A percentile compares a stretch with the other conserved stretches of the same genome.
Evolutionary conservation across 1,139 yeast genomes (phyloP).

Genomic region (Protomyces lactucae-debilis): DNA sequence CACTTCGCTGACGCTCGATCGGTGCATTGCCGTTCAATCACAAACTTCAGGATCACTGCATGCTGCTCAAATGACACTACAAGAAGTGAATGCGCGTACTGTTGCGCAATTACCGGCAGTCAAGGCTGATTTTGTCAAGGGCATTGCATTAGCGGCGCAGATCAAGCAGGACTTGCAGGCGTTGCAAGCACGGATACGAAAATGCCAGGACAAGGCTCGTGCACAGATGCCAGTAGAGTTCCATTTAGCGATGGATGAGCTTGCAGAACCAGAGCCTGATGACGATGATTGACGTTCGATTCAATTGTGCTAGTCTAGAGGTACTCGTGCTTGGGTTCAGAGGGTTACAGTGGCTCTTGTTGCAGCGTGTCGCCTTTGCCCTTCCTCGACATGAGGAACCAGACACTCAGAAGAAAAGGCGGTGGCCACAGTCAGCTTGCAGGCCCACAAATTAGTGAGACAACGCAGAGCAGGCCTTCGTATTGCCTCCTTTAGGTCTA

Average conservation of each 20-base stretch:
- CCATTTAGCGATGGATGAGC: constrained; percentile 4
- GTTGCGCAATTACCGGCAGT: not conserved
- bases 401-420: too few species aligned
- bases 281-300: not conserved
- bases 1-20: constrained; percentile 5
- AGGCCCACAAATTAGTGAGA: too few species aligned
- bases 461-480: too few species aligned
- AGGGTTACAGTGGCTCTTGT: too few species aligned
- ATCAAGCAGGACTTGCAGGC: constrained; percentile 1
- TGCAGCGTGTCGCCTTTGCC: too few species aligned
- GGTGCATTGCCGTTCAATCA: constrained; percentile 16
- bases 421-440: too few species aligned
- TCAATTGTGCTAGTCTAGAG: too few species aligned
- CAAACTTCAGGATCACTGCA: constrained; percentile 13
- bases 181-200: constrained; percentile 11
- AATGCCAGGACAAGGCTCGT: constrained; percentile 5
- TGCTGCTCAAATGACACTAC: not conserved
- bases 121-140: constrained; percentile 13
- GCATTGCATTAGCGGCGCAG: constrained; percentile 7
- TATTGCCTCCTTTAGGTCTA: too few species aligned
- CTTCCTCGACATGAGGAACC: too few species aligned
- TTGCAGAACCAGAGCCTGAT: not conserved
- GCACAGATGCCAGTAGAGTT: constrained; percentile 15
- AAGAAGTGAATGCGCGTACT: constrained; percentile 1
- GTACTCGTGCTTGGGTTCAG: too few species aligned